Evolutionary conservation across 176 grass and related monocot species (phyloP), one percentile per base, ranked within the genome.

Genomic region (Urochloa ruziziensis): DNA sequence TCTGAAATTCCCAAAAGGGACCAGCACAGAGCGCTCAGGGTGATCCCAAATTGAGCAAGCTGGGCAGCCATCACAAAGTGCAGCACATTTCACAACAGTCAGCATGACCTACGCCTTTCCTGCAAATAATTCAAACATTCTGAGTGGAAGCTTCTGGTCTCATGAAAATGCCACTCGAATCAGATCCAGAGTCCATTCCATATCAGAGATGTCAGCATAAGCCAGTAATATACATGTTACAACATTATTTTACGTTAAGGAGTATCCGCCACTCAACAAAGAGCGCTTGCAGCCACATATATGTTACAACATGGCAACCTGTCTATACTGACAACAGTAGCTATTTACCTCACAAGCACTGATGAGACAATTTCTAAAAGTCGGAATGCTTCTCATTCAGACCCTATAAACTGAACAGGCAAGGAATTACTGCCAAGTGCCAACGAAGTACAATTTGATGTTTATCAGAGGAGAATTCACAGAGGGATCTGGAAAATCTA

Each of bases 91-190:
- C 19, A 34, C 54, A 67, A 79, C 59, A 78, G 39, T 63, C 30
- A 44, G 34, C 30, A 42, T 15, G 76, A 2, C n/a, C 72, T 54
- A 14, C 3, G 10, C 23, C 32, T 49, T 25, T 19, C 0, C 27
- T 37, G 23, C 53, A 70, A 76, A 85, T 89, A 51, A 85, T 89
- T 80, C n/a, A 74, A 62, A 10, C 88, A 16, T 35, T 63, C 70
- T 75, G 42, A 44, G 79, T 73, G 80, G 66, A 79, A 73, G 58
- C 36, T 86, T 67, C 66, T 90, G 79, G 3, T 54, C 69, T 63
- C 63, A 28, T 61, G 19, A 24, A 75, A 85, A 80, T 67, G 69
- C n/a, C 49, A 48, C 68, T 48, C 58, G 24, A 67, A 73, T 36
- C 48, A 58, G 67, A 66, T 57, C 28, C 46, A 47, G 58, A 66